A percentile compares a stretch with the other conserved stretches of the same genome.
Evolutionary conservation across 306 rosid species (phyloP).

Genomic region (Clitoria ternatea): DNA sequence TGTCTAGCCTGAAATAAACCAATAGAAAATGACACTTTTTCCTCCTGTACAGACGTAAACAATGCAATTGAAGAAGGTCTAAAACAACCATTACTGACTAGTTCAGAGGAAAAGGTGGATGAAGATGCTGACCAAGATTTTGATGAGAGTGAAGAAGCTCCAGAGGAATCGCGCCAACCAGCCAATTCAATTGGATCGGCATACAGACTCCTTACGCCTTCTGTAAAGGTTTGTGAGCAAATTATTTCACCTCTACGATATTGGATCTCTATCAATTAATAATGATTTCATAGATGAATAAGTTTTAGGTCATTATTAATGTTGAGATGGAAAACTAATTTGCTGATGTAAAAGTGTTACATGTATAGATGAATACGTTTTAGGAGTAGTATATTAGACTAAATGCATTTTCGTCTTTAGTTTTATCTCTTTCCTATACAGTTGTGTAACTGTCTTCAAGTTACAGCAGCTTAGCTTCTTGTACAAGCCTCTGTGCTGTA

Average conservation of each 20-base stretch:
- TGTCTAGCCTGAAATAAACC: constrained; percentile 19
- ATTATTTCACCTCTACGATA: neutral
- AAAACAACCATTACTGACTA: constrained; percentile 66
- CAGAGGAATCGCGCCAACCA: constrained; percentile 69
- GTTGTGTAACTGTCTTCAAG: too few relatives aligned
- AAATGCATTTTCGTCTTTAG: too few relatives aligned
- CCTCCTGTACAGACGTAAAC: constrained; percentile 26
- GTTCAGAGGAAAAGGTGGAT: constrained; percentile 53
- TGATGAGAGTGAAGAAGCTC: constrained; percentile 91
- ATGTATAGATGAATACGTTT: too few relatives aligned
- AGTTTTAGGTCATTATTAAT: constrained; percentile 3
- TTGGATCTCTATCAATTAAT: constrained; percentile 10
- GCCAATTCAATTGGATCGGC: constrained; percentile 74
- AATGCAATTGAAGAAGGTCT: constrained; percentile 64
- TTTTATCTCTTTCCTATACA: too few relatives aligned
- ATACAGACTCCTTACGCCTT: constrained; percentile 95
- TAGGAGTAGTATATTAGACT: too few relatives aligned
- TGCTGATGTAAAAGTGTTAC: neutral
- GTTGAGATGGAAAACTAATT: neutral
- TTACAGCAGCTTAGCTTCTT: too few relatives aligned
- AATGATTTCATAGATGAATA: neutral
- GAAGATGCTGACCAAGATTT: constrained; percentile 73
- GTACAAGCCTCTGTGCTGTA: too few relatives aligned
- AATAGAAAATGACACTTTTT: constrained; percentile 33
- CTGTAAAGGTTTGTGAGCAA: constrained; percentile 73